Evolutionary conservation across 164 flowering plant genomes (phyloP), one percentile per base, ranked within the genome.

Genomic region (Berberis vulgaris): DNA sequence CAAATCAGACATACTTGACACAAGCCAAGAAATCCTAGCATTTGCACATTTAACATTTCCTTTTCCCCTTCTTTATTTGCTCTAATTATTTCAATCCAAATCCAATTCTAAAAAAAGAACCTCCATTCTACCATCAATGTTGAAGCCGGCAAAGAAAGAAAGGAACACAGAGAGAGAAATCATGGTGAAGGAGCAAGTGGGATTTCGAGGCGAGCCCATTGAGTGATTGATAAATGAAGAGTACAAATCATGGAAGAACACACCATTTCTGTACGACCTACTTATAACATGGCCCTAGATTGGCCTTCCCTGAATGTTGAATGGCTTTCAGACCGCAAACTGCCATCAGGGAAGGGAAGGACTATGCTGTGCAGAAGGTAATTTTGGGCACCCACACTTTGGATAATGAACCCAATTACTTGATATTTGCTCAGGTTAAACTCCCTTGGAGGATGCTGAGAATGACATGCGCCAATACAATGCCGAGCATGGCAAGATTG

Each of bases 231-330:
- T 94, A 44, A 94, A 94, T 81, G 98, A 94, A 66, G 98, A 94
- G 76, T 91, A 94, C 85, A 94, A 94, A 72, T 87, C 91, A 49
- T 94, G 97, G 99, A 91, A 91, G 83, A 87, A 91, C 77, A 94
- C 96, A 1, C 99, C 99, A 0, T 94, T 89, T 53, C 70, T 94
- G 3, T 94, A 94, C 80, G 97, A 91, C 79, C 76, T 94, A 60
- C 91, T 94, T 55, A 87, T 89, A 4, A 91, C 99, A 97, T 89
- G 57, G 97, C 99, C 53, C 83, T 94, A 2, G 97, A 94, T 68
- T 94, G 98, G 97, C 96, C 98, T 2, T 94, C 97, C 0, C 85
- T 91, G 61, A 91, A 96, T 12, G 98, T 94, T 10, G 90, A 94
- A 69, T 94, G 97, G 99, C 81, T 94, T 1, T 96, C 96, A 2